Evolutionary conservation across 495 filamentous ascomycete genomes (phyloP).

Genomic region (Penicillium subrubescens): DNA sequence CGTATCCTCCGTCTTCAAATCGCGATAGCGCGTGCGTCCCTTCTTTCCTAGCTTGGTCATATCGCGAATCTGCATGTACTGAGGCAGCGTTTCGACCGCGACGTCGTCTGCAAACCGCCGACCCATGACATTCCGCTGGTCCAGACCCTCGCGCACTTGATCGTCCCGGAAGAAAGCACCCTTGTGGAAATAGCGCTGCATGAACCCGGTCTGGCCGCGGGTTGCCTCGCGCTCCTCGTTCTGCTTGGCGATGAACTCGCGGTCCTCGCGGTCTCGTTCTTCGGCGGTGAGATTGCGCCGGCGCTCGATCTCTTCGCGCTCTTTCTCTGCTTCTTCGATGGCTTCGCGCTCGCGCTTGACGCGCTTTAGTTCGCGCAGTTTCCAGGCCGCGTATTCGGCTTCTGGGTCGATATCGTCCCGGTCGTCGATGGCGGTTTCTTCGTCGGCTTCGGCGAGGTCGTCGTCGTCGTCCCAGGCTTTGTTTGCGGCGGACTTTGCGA

Average conservation of each 20-base stretch:
- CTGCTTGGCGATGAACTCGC: conserved; percentile 73
- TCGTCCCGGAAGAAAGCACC: conserved; percentile 94
- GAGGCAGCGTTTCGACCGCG: conserved; percentile 74
- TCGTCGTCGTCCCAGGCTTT: conserved; percentile 90
- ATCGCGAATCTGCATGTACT: conserved; percentile 92
- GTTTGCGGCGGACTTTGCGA: conserved; percentile 71
- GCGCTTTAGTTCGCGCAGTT: conserved; percentile 85
- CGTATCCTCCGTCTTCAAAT: conserved; percentile 90
- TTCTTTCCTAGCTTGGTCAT: conserved; percentile 93
- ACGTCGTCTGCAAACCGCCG: conserved; percentile 77
- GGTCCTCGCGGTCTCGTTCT: conserved; percentile 85
- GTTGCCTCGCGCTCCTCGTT: conserved; percentile 80
- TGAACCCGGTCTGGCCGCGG: conserved; percentile 81
- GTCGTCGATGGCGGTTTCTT: conserved; percentile 74
- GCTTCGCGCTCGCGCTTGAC: conserved; percentile 82
- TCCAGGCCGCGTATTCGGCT: conserved; percentile 91
- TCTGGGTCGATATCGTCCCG: conserved; percentile 84
- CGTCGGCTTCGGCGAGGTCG: conserved; percentile 61
- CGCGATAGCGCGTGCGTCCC: conserved; percentile 85
- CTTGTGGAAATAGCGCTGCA: conserved; percentile 97
- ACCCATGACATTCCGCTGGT: conserved; percentile 79
- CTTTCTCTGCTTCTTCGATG: conserved; percentile 81
- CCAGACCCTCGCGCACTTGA: conserved; percentile 68
- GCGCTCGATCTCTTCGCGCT: conserved; percentile 87
- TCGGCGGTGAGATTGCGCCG: conserved; percentile 83